These are phyloP conservation scores for Globisporangium barbulae DNA, from an alignment of 352 stramenopile species.

Conservation along the genomic window DNA sequence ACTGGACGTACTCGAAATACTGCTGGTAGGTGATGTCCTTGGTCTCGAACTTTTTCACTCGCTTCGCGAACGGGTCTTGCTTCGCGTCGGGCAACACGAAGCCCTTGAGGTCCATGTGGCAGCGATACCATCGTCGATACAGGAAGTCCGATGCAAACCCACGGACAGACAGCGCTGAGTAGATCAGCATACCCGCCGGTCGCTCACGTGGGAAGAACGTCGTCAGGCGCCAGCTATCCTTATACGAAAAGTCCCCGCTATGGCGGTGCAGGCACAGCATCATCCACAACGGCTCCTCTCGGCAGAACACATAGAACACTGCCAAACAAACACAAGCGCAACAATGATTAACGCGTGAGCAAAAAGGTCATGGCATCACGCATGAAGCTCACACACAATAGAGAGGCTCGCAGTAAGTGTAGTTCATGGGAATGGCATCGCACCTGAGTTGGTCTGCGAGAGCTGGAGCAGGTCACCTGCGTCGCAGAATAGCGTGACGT, in stretches of 20 bases:
- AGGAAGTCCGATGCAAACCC: constrained; percentile 80
- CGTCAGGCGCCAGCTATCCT: constrained; percentile 69
- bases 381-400: too few relatives aligned
- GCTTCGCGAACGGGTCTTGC: constrained; percentile 42
- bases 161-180: constrained; percentile 27
- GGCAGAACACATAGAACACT: constrained; percentile 81
- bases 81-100: constrained; percentile 44
- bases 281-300: constrained; percentile 85
- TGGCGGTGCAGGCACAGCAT: constrained; percentile 70
- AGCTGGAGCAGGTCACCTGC: constrained; percentile 56
- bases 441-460: constrained; percentile 70
- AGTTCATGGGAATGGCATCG: background rate
- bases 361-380: background rate
- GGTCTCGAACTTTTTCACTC: constrained; percentile 53
- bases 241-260: constrained; percentile 62
- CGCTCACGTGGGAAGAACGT: constrained; percentile 66
- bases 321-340: background rate
- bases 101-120: constrained; percentile 68
- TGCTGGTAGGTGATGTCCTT: constrained; percentile 54
- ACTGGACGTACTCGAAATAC: constrained; percentile 62
- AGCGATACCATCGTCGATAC: constrained; percentile 81
- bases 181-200: constrained; percentile 17
- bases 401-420: too few relatives aligned
- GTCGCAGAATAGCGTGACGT: constrained; percentile 72
- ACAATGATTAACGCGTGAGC: background rate